Base-by-base conservation (phyloP, 176 grass and related monocot genomes). In the Phoenix roebelenii region DNA sequence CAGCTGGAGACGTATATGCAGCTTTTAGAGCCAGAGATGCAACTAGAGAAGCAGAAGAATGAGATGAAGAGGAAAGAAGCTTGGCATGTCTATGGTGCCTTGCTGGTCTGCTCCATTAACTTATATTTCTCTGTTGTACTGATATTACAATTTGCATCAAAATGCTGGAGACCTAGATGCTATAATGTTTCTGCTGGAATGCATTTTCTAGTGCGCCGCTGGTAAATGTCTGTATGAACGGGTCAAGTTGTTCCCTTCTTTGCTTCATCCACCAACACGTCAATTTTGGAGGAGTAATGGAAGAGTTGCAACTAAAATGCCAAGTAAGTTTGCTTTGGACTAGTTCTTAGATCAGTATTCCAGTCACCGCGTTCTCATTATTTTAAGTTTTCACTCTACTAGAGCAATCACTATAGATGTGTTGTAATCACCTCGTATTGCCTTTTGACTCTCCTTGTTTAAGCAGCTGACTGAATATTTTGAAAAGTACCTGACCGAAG, bases 41-140 rank as follows among this genome's bases (percentile, higher is more conserved):
- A 91, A 69, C 87, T 83, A 39, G 81, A 97, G 56, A 85, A 91
- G 54, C 93, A 97, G 66, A 85, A 78, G 83, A 97, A 97, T 73
- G 93, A 91, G 67, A 75, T 83, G 78, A 97, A 91, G 66, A 81
- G 93, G 61, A 97, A 88, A 68, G 87, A 97, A 77, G 93, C 87
- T 73, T 97, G 93, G 81, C 93, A 73, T 80, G 93, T 97, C 71
- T 85, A 91, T 67, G 78, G 78, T 80, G 80, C 87, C 58, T 64
- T 97, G 55, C 50, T 88, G 86, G 91, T 96, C 52, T 76, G 71
- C 73, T 63, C 53, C 16, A 48, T 49, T 71, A 32, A 19, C 58
- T 30, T 63, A 16, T 28, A 24, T 29, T 61, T 9, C 51, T 72
- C 35, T 44, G 1, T 44, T 14, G 35, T 44, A 44, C 12, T 44